A percentile compares a stretch with the other conserved stretches of the same genome.
These are phyloP conservation scores for Skeletonema potamos DNA, from an alignment of 108 stramenopile genomes.

Conservation along the genomic window DNA sequence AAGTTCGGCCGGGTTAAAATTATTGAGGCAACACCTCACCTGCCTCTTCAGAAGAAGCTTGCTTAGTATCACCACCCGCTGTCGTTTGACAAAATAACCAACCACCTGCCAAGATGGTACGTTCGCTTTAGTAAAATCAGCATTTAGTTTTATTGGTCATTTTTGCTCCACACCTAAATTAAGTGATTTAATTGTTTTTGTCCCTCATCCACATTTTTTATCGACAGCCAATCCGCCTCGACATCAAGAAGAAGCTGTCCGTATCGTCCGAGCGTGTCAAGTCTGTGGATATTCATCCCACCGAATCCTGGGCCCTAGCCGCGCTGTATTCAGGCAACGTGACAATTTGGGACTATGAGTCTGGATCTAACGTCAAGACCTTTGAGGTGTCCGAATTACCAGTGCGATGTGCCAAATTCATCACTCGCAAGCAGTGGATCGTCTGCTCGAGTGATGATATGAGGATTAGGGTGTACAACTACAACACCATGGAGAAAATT, in stretches of 20 bases:
- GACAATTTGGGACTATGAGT: constrained; percentile 97
- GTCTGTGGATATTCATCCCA: constrained; percentile 95
- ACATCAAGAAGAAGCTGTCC: constrained; percentile 90
- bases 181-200: background rate
- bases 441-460: constrained; percentile 93
- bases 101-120: background rate
- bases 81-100: too few relatives aligned
- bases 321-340: constrained; percentile 98
- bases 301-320: constrained; percentile 96
- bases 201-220: too few relatives aligned
- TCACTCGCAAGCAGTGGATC: constrained; percentile 97
- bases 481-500: constrained; percentile 99
- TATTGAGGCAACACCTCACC: too few relatives aligned
- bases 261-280: constrained; percentile 95
- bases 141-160: too few relatives aligned
- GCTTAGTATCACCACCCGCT: too few relatives aligned
- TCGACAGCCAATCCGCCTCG: constrained; percentile 79
- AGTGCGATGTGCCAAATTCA: constrained; percentile 96
- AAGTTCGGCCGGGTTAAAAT: too few relatives aligned
- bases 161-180: background rate
- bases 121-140: background rate
- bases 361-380: constrained; percentile 85
- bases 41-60: too few relatives aligned
- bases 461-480: constrained; percentile 95
- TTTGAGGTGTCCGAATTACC: constrained; percentile 95